phyloP scores from a whole-genome alignment of 495 filamentous ascomycete genomes.

The Bathelium albidoporum region DNA sequence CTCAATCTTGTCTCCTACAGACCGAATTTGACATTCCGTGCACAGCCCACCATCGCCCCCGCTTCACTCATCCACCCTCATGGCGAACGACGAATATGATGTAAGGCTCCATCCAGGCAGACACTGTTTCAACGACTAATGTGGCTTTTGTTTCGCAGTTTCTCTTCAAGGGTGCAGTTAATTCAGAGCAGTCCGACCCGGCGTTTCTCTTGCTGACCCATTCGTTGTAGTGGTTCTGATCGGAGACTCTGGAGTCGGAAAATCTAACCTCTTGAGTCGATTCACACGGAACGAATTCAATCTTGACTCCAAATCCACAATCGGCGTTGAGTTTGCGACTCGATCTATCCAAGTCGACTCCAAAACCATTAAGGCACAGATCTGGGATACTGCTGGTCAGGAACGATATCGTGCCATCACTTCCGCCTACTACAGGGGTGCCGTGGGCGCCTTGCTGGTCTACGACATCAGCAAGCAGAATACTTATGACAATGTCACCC shows the following conservation, averaged over 20 bases:
- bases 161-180: conserved; percentile 86
- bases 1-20: neutral
- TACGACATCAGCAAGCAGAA: conserved; percentile 99
- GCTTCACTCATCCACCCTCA: conserved; percentile 27
- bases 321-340: conserved; percentile 98
- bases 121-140: conserved; percentile 21
- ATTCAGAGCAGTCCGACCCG: conserved; percentile 21
- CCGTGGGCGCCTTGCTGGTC: conserved; percentile 92
- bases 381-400: conserved; percentile 99
- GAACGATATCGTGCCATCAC: conserved; percentile 99
- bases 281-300: conserved; percentile 99
- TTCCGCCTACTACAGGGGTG: conserved; percentile 96
- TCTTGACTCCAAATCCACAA: conserved; percentile 98
- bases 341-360: conserved; percentile 97
- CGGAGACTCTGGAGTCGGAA: conserved; percentile 97
- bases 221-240: conserved; percentile 76
- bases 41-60: neutral
- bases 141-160: conserved; percentile 48
- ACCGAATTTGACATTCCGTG: neutral
- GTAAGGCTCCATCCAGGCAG: conserved; percentile 46
- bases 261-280: conserved; percentile 98
- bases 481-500: conserved; percentile 97
- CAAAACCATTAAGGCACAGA: conserved; percentile 99
- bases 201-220: conserved; percentile 11
- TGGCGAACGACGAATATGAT: conserved; percentile 99